These are phyloP conservation scores for Solanum phureja DNA, from an alignment of 257 asterid genomes.

Conservation along the genomic window DNA sequence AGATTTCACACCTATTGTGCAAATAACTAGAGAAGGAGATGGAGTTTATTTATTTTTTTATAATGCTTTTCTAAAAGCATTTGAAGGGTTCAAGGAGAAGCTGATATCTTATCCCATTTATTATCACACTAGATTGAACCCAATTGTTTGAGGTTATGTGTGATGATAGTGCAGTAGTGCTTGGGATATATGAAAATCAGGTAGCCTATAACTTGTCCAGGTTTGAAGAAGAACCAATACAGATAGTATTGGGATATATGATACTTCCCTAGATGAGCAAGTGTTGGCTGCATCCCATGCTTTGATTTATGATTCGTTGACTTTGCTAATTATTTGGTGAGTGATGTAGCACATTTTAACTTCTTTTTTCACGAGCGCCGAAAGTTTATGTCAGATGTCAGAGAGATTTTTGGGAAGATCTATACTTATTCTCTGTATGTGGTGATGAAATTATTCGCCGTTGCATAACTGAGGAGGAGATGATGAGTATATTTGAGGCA, in stretches of 20 bases:
- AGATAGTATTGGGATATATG: not conserved
- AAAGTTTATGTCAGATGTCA: not conserved
- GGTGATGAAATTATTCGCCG: not conserved
- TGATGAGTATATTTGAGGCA: not conserved
- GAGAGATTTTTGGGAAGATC: not conserved
- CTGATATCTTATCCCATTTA: not conserved
- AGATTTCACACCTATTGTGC: not conserved
- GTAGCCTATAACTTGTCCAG: not conserved
- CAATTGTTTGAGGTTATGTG: not conserved
- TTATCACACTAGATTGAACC: not conserved
- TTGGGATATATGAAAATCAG: not conserved
- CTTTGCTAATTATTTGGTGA: not conserved
- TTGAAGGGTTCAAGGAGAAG: not conserved
- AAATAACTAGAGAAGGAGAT: not conserved
- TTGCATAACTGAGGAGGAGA: not conserved
- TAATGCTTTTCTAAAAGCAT: not conserved
- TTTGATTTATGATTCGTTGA: not conserved
- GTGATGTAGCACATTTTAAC: not conserved
- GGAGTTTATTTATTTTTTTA: not conserved
- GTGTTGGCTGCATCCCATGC: not conserved
- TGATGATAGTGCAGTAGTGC: not conserved
- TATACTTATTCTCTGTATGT: not conserved
- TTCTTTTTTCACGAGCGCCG: not conserved
- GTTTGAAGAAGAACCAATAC: not conserved
- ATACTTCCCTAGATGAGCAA: not conserved